These are phyloP conservation scores for Nothophaeocryptopus gaeumannii DNA, from an alignment of 2,329 filamentous ascomycete genomes.

Conservation along the genomic window DNA sequence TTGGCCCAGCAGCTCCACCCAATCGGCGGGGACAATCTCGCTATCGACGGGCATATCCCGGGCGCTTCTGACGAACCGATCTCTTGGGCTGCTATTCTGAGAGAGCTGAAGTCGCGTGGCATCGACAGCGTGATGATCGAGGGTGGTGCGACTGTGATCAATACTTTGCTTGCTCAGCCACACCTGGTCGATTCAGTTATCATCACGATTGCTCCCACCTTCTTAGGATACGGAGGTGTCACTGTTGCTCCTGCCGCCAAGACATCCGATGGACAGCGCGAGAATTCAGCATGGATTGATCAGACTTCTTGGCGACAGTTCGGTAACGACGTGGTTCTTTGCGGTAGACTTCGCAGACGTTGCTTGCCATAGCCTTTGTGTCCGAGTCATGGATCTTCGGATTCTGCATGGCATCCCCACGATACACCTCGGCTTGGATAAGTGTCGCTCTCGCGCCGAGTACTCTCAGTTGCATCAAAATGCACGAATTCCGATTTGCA, in stretches of 20 bases:
- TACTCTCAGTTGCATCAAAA: too few species aligned
- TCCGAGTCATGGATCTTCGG: slow-evolving; percentile 1
- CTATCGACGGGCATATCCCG: slow-evolving; percentile 9
- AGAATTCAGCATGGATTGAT: slow-evolving; percentile 63
- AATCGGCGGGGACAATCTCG: slow-evolving; percentile 24
- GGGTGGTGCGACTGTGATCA: slow-evolving; percentile 79
- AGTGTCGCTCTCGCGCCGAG: too few species aligned
- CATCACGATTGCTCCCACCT: slow-evolving; percentile 84
- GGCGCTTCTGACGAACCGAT: slow-evolving; percentile 28
- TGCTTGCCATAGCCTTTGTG: slow-evolving; percentile 1
- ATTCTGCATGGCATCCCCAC: slow-evolving; percentile 2
- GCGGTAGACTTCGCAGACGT: slow-evolving; percentile 53
- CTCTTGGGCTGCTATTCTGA: slow-evolving; percentile 64
- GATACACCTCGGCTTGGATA: not conserved
- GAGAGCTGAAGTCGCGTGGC: slow-evolving; percentile 56
- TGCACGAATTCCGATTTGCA: too few species aligned
- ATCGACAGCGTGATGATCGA: slow-evolving; percentile 86
- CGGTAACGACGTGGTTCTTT: slow-evolving; percentile 79
- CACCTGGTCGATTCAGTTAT: slow-evolving; percentile 72
- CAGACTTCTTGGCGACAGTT: slow-evolving; percentile 73
- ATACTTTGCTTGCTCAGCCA: slow-evolving; percentile 65
- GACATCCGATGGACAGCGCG: slow-evolving; percentile 45
- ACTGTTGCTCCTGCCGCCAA: slow-evolving; percentile 68
- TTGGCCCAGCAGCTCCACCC: slow-evolving; percentile 33
- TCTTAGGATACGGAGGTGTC: slow-evolving; percentile 81